phyloP scores from a whole-genome alignment of 371 early-diverging fungal species.

The Basidiobolus meristosporus region DNA sequence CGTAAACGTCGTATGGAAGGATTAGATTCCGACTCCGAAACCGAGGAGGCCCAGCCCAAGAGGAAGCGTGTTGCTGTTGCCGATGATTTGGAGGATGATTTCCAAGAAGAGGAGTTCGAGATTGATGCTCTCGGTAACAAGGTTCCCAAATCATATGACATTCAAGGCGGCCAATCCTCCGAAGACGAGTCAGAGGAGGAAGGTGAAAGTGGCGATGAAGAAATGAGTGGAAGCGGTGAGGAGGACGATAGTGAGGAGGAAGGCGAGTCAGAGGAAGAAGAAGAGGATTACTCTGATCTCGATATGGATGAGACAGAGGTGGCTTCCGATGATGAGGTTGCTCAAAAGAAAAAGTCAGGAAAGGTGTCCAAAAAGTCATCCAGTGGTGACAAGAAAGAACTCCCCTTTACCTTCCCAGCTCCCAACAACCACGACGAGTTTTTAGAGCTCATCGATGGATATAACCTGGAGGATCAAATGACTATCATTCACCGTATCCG shows the following conservation, averaged over 20 bases:
- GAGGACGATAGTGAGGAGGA: constrained; percentile 19
- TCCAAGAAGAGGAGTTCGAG: constrained; percentile 20
- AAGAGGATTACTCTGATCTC: constrained; percentile 7
- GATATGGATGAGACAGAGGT: constrained; percentile 9
- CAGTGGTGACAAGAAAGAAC: constrained; percentile 13
- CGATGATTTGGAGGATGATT: constrained; percentile 73
- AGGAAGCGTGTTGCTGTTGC: constrained; percentile 18
- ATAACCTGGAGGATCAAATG: constrained; percentile 32
- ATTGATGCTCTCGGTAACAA: constrained; percentile 11
- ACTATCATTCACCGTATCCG: constrained; percentile 62
- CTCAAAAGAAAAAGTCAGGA: no score
- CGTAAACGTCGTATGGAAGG: constrained; percentile 80
- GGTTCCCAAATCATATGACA: constrained; percentile 9
- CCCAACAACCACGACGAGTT: constrained; percentile 49
- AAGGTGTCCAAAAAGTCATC: background rate
- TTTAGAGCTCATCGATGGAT: constrained; percentile 24
- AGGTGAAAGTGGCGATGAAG: constrained; percentile 14
- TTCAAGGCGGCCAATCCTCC: constrained; percentile 10
- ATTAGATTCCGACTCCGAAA: constrained; percentile 38
- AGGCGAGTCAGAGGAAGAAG: constrained; percentile 15
- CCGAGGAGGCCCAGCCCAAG: constrained; percentile 23
- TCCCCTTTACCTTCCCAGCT: constrained; percentile 70
- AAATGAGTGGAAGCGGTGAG: constrained; percentile 22
- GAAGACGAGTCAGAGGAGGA: constrained; percentile 15
- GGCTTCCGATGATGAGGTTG: constrained; percentile 1